Evolutionary conservation across 768 basidiomycete species (phyloP), one percentile per base, ranked within the genome.

Genomic region (Termitomyces sp.): DNA sequence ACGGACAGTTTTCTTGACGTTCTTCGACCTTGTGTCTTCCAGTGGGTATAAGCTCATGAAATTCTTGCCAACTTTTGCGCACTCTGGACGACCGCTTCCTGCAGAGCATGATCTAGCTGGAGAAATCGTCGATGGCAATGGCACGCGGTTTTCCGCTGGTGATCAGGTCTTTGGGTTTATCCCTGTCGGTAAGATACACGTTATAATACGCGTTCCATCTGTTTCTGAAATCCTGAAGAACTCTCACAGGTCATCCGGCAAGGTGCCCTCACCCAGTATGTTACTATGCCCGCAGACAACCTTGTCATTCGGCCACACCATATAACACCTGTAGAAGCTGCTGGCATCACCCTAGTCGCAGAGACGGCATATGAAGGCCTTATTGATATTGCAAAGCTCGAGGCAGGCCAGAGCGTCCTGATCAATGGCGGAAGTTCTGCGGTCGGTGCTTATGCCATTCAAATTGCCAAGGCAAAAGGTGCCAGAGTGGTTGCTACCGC

Each of bases 401-500:
- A 88, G 66, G 65, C 73, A 26, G 84, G 81, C 1, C 84, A 86
- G 64, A 77, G 78, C 1, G 73, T 92, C 4, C 80, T 91, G 63
- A 74, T 93, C 65, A 86, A 88, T 57, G 89, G 89, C 0, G 90
- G 87, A 4, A 86, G 84, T 53, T 82, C 86, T 1, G 72, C 83
- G 13, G 86, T 90, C 1, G 90, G 89, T 4, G 73, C 78, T n/a
- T 81, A 80, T 63, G 89, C 87, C 1, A 86, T 91, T 50, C 88
- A 91, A 68, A 67, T 91, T 10, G 87, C 89, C 8, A 91, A 90
- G 66, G 77, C 81, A 0, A 75, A 74, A 61, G 86, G 86, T 4
- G 82, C 82, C 56, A 74, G 69, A 53, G 87, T 91, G 5, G 74
- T 80, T 2, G 82, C 82, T 0, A 82, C 78, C 33, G 87, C 85